Evolutionary conservation across 768 basidiomycete genomes (phyloP).

Genomic region (Russula lepida): DNA sequence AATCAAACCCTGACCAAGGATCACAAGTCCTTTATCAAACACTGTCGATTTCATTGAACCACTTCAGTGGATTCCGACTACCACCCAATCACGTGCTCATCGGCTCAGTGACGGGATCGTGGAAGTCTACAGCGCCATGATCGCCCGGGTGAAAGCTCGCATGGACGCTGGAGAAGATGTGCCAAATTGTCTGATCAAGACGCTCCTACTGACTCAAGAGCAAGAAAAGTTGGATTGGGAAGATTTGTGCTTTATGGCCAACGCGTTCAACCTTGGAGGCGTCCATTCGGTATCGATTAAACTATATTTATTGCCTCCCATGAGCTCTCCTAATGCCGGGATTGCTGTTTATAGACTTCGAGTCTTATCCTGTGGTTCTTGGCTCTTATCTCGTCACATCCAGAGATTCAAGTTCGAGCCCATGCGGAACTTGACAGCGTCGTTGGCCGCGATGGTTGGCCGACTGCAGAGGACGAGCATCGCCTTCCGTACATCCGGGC

Average conservation of each 20-base stretch:
- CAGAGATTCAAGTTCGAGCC: slow-evolving; percentile 25
- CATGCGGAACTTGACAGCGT: slow-evolving; percentile 27
- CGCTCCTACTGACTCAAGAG: slow-evolving; percentile 25
- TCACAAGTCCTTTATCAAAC: slow-evolving; percentile 36
- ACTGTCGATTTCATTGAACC: slow-evolving; percentile 37
- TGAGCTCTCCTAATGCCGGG: background rate
- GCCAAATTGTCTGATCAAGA: slow-evolving; percentile 31
- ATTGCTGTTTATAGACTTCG: slow-evolving; percentile 27
- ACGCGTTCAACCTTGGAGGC: slow-evolving; percentile 31
- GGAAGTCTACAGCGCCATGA: slow-evolving; percentile 30
- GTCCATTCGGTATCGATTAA: slow-evolving; percentile 26
- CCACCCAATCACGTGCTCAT: slow-evolving; percentile 32
- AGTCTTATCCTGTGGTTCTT: slow-evolving; percentile 30
- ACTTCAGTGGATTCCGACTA: slow-evolving; percentile 35
- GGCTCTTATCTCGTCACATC: slow-evolving; percentile 22
- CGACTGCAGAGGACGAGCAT: slow-evolving; percentile 23
- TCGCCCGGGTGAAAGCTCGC: slow-evolving; percentile 25
- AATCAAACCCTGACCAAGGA: background rate
- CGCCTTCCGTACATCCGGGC: slow-evolving; percentile 25
- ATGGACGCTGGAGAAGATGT: slow-evolving; percentile 29
- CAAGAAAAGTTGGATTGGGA: slow-evolving; percentile 28
- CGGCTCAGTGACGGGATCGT: slow-evolving; percentile 32
- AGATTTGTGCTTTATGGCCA: slow-evolving; percentile 30
- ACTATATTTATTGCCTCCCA: background rate
- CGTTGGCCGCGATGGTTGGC: slow-evolving; percentile 22